Conservation (phyloP, 2,329 filamentous ascomycete species). For the Lachnellula suecica region DNA sequence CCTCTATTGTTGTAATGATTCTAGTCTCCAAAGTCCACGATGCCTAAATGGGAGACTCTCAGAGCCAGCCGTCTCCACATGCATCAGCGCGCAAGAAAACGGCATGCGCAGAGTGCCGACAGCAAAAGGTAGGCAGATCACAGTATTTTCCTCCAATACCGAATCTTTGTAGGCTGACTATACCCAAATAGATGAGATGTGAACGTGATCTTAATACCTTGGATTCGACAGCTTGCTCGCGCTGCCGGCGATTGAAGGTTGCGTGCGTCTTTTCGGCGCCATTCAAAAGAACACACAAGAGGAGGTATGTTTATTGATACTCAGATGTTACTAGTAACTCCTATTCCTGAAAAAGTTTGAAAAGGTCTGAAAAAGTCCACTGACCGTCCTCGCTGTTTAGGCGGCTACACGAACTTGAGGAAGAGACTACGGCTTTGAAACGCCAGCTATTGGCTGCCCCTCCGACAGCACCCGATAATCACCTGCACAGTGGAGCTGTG, state of each 20-base stretch:
- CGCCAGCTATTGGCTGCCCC: not conserved
- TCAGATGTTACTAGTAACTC: no score
- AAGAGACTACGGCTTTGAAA: not conserved
- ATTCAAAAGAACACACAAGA: not conserved
- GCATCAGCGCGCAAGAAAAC: no score
- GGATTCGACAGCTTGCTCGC: not conserved
- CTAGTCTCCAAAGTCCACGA: no score
- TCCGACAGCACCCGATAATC: not conserved
- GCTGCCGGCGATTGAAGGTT: not conserved
- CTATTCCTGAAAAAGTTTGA: no score
- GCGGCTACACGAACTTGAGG: not conserved
- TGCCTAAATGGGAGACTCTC: no score
- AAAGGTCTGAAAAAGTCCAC: no score
- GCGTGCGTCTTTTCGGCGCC: not conserved
- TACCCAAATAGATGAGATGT: not conserved
- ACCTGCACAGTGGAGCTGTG: no score
- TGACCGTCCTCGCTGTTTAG: not conserved
- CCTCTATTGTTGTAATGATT: no score
- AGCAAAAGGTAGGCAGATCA: not conserved
- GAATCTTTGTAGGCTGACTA: not conserved
- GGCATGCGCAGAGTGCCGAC: slow-evolving; percentile 1
- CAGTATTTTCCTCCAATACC: not conserved
- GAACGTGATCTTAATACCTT: not conserved
- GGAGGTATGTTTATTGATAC: slow-evolving; percentile 1
- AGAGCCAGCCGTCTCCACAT: no score